Percentiles rank a stretch among this genome's conserved stretches.
These are phyloP conservation scores for Theobroma grandiflorum DNA, from an alignment of 441 rosid genomes.

Conservation along the genomic window DNA sequence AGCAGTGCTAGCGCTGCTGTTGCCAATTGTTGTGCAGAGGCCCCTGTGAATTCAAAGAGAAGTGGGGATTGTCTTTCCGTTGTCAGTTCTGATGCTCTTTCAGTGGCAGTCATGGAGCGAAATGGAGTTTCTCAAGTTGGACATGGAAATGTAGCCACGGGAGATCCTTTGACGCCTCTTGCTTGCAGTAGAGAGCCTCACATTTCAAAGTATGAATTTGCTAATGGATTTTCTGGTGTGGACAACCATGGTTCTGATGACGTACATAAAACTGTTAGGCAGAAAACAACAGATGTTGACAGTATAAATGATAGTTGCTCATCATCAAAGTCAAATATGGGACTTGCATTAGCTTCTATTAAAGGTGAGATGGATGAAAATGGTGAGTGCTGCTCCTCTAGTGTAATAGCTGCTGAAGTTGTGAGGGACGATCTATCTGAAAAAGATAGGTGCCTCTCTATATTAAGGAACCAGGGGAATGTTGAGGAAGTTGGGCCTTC, in stretches of 20 bases:
- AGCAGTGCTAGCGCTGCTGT: constrained; percentile 8
- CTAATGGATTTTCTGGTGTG: constrained; percentile 31
- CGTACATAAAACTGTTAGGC: constrained; percentile 37
- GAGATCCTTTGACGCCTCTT: constrained; percentile 33
- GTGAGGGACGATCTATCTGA: constrained; percentile 42
- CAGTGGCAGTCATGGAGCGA: constrained; percentile 41
- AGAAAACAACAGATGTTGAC: constrained; percentile 52
- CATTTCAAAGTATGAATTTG: constrained; percentile 34
- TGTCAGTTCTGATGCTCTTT: constrained; percentile 49
- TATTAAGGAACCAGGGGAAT: constrained; percentile 44
- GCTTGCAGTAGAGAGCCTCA: constrained; percentile 29
- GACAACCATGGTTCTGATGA: constrained; percentile 39
- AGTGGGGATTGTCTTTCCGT: constrained; percentile 49
- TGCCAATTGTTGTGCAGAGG: constrained; percentile 37
- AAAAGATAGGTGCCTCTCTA: constrained; percentile 51
- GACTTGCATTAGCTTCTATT: constrained; percentile 54
- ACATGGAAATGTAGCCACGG: constrained; percentile 35
- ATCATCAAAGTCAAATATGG: constrained; percentile 65
- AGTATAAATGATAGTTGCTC: constrained; percentile 76
- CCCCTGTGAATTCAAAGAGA: constrained; percentile 38
- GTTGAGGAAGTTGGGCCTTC: constrained; percentile 39
- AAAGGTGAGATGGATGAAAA: constrained; percentile 58
- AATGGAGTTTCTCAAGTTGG: constrained; percentile 35
- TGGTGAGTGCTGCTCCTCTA: constrained; percentile 74
- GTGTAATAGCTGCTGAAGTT: constrained; percentile 45